A percentile compares a stretch with the other conserved stretches of the same genome.
phyloP scores from a whole-genome alignment of 352 stramenopile species.

The Phytopythium litorale region DNA sequence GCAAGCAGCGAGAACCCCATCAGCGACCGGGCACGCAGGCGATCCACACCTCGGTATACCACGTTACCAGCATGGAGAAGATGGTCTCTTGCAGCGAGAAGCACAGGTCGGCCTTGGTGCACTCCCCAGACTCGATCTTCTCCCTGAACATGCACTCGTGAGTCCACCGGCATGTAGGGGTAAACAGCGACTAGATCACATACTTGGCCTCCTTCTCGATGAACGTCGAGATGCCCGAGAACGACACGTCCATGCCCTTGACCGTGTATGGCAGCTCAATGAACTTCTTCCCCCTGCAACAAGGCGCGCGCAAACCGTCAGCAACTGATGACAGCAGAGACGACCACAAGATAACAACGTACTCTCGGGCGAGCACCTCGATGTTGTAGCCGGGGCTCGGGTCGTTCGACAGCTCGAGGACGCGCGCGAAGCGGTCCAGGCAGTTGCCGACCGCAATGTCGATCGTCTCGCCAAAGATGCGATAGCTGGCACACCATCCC shows the following conservation, averaged over 20 bases:
- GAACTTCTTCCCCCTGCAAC: conserved; percentile 80
- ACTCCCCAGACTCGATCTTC: conserved; percentile 82
- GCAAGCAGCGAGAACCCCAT: neutral
- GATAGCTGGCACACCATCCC: conserved; percentile 63
- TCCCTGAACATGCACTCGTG: conserved; percentile 25
- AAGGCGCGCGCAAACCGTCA: conserved; percentile 1
- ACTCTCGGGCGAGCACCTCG: conserved; percentile 96
- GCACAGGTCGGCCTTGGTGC: conserved; percentile 96
- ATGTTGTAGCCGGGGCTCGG: conserved; percentile 99
- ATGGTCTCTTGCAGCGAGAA: conserved; percentile 99
- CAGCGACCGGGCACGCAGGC: neutral
- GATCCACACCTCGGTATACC: too few species aligned
- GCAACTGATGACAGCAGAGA: conserved; percentile 7
- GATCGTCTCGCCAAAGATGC: conserved; percentile 99
- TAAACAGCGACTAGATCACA: conserved; percentile 2
- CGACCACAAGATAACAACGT: conserved; percentile 4
- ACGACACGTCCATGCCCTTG: conserved; percentile 99
- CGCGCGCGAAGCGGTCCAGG: conserved; percentile 96
- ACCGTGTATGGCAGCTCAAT: conserved; percentile 98
- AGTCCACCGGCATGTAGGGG: neutral
- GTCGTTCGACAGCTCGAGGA: conserved; percentile 97
- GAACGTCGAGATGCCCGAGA: conserved; percentile 96
- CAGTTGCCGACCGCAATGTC: conserved; percentile 99
- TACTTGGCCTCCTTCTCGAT: conserved; percentile 94
- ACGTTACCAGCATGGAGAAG: conserved; percentile 97